Conservation (phyloP, 2,329 filamentous ascomycete species). For the Zopfia rhizophila region DNA sequence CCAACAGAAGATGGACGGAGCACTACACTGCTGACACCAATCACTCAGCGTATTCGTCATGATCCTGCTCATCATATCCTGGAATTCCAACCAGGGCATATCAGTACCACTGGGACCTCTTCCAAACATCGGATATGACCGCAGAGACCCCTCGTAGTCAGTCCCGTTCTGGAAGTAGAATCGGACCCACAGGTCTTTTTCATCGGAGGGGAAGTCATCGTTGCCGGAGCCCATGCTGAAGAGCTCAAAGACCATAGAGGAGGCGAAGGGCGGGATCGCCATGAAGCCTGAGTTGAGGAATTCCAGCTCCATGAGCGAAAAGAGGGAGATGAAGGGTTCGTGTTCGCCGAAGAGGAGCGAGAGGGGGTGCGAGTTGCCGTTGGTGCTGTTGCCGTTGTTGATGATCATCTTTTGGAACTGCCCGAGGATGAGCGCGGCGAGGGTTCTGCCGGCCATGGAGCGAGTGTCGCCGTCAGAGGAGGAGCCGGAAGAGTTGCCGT, state of each 20-base stretch:
- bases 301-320: slow-evolving; percentile 39
- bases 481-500: slow-evolving; percentile 54
- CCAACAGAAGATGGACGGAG: slow-evolving; percentile 62
- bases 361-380: slow-evolving; percentile 53
- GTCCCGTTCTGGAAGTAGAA: slow-evolving; percentile 69
- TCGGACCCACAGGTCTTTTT: slow-evolving; percentile 62
- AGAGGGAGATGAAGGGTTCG: slow-evolving; percentile 44
- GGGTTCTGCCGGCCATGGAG: slow-evolving; percentile 44
- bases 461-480: slow-evolving; percentile 27
- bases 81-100: slow-evolving; percentile 64
- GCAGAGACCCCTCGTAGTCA: slow-evolving; percentile 50
- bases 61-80: slow-evolving; percentile 55
- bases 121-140: slow-evolving; percentile 63
- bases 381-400: slow-evolving; percentile 21
- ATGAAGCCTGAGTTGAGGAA: slow-evolving; percentile 28
- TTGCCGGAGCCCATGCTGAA: slow-evolving; percentile 54
- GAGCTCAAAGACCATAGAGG: slow-evolving; percentile 54
- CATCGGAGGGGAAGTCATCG: slow-evolving; percentile 50
- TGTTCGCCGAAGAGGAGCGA: slow-evolving; percentile 53
- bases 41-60: slow-evolving; percentile 56
- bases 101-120: slow-evolving; percentile 57
- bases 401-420: slow-evolving; percentile 34
- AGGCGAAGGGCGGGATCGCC: slow-evolving; percentile 40
- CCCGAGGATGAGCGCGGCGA: slow-evolving; percentile 37
- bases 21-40: slow-evolving; percentile 64